Conservation (phyloP, 2,329 filamentous ascomycete species). For the Tricladium varicosporioides region DNA sequence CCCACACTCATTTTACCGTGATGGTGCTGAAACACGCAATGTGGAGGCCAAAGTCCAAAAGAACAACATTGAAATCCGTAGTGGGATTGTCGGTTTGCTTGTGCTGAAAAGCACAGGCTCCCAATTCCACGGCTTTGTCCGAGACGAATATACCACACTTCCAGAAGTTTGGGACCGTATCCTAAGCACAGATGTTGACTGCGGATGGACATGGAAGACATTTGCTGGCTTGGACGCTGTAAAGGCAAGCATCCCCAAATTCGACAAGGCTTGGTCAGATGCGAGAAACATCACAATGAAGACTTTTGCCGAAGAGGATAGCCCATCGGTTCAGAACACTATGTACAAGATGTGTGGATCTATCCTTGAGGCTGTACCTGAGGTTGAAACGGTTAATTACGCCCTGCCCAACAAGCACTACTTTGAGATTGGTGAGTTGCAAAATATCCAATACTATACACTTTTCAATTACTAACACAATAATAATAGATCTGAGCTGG, state of each 20-base stretch:
- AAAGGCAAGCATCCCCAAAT: slow-evolving; percentile 59
- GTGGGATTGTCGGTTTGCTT: slow-evolving; percentile 75
- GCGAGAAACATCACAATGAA: slow-evolving; percentile 86
- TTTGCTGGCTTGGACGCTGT: slow-evolving; percentile 69
- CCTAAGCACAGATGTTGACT: slow-evolving; percentile 88
- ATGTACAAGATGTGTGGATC: slow-evolving; percentile 98
- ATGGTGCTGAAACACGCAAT: slow-evolving; percentile 83
- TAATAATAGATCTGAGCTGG: slow-evolving; percentile 70
- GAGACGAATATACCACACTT: slow-evolving; percentile 90
- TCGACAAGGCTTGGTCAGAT: slow-evolving; percentile 74
- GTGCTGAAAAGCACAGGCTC: slow-evolving; percentile 97
- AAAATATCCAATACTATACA: background rate
- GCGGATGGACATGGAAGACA: slow-evolving; percentile 78
- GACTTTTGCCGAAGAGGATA: slow-evolving; percentile 86
- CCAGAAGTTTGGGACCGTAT: slow-evolving; percentile 93
- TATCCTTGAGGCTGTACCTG: slow-evolving; percentile 74
- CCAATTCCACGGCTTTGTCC: slow-evolving; percentile 90
- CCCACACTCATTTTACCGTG: slow-evolving; percentile 90
- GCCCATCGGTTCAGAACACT: slow-evolving; percentile 90
- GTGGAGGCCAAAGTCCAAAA: slow-evolving; percentile 71
- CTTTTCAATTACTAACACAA: background rate
- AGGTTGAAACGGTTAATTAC: slow-evolving; percentile 74
- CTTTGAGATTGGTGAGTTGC: slow-evolving; percentile 80
- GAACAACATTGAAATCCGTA: slow-evolving; percentile 71
- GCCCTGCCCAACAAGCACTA: slow-evolving; percentile 97